These are phyloP conservation scores for Medicago arabica DNA, from an alignment of 306 rosid species.

Conservation along the genomic window DNA sequence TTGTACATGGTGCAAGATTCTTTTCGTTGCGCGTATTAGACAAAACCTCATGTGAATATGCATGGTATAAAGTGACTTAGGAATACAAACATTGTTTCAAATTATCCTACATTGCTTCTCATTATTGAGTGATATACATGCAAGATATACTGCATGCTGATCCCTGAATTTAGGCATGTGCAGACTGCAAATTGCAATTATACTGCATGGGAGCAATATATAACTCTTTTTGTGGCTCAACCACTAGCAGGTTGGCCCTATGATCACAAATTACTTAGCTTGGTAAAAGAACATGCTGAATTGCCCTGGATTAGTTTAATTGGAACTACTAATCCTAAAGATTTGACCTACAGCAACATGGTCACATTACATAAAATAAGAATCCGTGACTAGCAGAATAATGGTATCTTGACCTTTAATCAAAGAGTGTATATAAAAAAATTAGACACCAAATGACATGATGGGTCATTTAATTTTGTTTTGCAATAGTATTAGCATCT, in stretches of 20 bases:
- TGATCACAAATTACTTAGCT: slow-evolving; percentile 31
- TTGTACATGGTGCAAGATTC: too few species aligned
- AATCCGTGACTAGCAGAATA: slow-evolving; percentile 52
- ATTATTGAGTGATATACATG: slow-evolving; percentile 36
- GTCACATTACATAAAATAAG: slow-evolving; percentile 28
- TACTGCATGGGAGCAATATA: slow-evolving; percentile 13
- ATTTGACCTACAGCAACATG: slow-evolving; percentile 26
- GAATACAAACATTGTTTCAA: background rate
- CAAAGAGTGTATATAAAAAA: slow-evolving; percentile 31
- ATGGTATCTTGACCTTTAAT: slow-evolving; percentile 47
- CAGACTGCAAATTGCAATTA: slow-evolving; percentile 46
- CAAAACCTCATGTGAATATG: too few species aligned
- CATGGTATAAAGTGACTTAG: slow-evolving; percentile 27
- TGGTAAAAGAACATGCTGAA: slow-evolving; percentile 1
- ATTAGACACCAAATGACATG: slow-evolving; percentile 46
- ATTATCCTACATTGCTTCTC: slow-evolving; percentile 29
- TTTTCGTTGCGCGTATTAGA: too few species aligned
- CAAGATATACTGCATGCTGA: slow-evolving; percentile 30
- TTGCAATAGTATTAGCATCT: slow-evolving; percentile 30
- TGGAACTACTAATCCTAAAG: slow-evolving; percentile 34
- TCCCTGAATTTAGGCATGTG: slow-evolving; percentile 52
- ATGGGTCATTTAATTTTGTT: slow-evolving; percentile 47
- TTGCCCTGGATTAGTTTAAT: slow-evolving; percentile 37
- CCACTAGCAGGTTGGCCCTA: slow-evolving; percentile 36
- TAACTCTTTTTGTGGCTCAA: slow-evolving; percentile 20